Percentiles rank a stretch among this genome's conserved stretches.
Conservation (phyloP, 768 basidiomycete genomes). For the Lyophyllum decastes region DNA sequence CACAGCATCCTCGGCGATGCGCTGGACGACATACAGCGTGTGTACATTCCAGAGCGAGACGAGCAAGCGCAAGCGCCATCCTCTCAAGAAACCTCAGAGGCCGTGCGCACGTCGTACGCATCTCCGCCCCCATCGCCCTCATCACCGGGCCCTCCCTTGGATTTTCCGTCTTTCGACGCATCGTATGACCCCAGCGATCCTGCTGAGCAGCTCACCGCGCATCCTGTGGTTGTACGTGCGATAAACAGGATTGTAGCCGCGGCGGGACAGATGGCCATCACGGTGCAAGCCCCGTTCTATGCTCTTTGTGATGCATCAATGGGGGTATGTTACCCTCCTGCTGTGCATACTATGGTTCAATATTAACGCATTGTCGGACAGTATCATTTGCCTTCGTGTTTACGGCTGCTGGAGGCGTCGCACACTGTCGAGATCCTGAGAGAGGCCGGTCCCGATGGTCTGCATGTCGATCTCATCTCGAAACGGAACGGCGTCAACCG, state of each 20-base stretch:
- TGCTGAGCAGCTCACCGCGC: slow-evolving; percentile 56
- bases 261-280: slow-evolving; percentile 64
- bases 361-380: slow-evolving; percentile 23
- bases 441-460: slow-evolving; percentile 54
- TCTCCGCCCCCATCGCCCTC: slow-evolving; percentile 35
- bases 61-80: not conserved
- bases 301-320: slow-evolving; percentile 74
- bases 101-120: slow-evolving; percentile 20
- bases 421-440: slow-evolving; percentile 72
- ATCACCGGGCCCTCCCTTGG: slow-evolving; percentile 28
- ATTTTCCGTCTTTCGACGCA: slow-evolving; percentile 60
- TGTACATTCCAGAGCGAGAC: slow-evolving; percentile 41
- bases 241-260: slow-evolving; percentile 69
- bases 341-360: not conserved
- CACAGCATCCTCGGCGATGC: slow-evolving; percentile 69
- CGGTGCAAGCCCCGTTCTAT: slow-evolving; percentile 68
- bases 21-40: slow-evolving; percentile 64
- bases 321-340: slow-evolving; percentile 47
- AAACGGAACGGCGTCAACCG: slow-evolving; percentile 43
- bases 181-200: slow-evolving; percentile 46
- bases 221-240: slow-evolving; percentile 61
- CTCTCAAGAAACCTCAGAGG: slow-evolving; percentile 3
- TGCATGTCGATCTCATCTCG: slow-evolving; percentile 51
- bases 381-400: slow-evolving; percentile 76
- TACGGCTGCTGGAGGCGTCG: slow-evolving; percentile 72